phyloP scores from a whole-genome alignment of 768 basidiomycete species.

The Mycena venus region DNA sequence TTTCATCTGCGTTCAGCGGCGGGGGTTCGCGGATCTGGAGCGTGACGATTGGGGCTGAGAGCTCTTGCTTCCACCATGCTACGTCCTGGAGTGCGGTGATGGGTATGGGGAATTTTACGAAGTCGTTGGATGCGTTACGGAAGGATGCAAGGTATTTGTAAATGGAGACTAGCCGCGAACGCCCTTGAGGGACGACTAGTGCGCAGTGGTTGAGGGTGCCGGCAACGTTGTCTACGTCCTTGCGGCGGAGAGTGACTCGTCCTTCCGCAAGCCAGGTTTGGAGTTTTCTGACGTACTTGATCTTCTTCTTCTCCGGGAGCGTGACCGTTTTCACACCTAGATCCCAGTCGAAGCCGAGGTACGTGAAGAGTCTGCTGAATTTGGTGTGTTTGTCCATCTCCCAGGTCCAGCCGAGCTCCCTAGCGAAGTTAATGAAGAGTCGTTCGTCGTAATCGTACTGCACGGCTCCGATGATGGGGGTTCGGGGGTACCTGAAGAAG shows the following conservation, averaged over 20 bases:
- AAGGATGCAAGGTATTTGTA: not conserved
- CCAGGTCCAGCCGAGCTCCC: conserved; percentile 38
- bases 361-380: conserved; percentile 27
- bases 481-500: conserved; percentile 36
- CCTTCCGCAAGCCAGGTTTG: not conserved
- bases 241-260: conserved; percentile 11
- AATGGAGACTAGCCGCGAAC: not conserved
- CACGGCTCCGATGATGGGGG: not conserved
- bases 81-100: not conserved
- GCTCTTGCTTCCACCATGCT: not conserved
- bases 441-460: conserved; percentile 21
- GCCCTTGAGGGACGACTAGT: not conserved
- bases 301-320: not conserved
- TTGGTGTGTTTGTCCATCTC: conserved; percentile 11
- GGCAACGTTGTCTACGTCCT: not conserved
- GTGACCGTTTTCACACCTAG: not conserved
- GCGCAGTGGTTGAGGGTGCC: conserved; percentile 3
- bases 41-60: not conserved
- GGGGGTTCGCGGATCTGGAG: conserved; percentile 27
- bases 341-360: conserved; percentile 8
- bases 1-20: conserved; percentile 15
- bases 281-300: not conserved
- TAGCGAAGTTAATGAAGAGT: conserved; percentile 26
- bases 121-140: not conserved
- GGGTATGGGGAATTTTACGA: not conserved